Evolutionary conservation across 257 asterid genomes (phyloP), one percentile per base, ranked within the genome.

Genomic region (Perilla frutescens): DNA sequence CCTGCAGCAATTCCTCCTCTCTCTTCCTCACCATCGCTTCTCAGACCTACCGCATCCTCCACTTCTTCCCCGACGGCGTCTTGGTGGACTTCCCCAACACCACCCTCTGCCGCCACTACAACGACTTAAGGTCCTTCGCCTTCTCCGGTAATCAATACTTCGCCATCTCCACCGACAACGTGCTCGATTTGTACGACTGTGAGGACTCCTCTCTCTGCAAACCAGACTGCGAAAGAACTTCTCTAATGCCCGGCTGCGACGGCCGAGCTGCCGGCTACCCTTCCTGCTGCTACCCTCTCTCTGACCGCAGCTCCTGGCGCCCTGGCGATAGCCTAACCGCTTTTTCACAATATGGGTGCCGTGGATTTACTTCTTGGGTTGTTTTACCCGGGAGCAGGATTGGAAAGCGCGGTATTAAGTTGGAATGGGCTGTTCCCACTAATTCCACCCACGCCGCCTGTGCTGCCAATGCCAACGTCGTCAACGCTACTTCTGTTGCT

Each of bases 371-470:
- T 0, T 87, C 89, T 8, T 85, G 93, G 93, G 79, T 85, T 31
- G 73, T 68, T 9, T 43, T 67, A 31, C 76, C 87, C 0, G 93
- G 85, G 8, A 70, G 77, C 76, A 72, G 41, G 34, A 65, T 49
- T 0, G 85, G 87, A n/a, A 75, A 34, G 62, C 89, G 87, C 8
- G 94, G 94, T 0, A 74, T 90, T 29, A 88, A 87, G 80, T 41
- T 87, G 76, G 96, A 90, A 61, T 90, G 96, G 94, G 94, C 87
- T 36, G 82, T 87, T 26, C 90, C 94, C 0, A 37, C 62, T 9
- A 87, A 87, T 76, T 80, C 85, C 20, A 82, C 84, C 31, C 11
- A 6, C 14, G 66, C 75, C 32, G 57, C 39, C 64, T 90, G 96
- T 68, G 89, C 77, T 15, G 72, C 60, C 36, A 66, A 82, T 66